phyloP scores from a whole-genome alignment of 2,329 filamentous ascomycete species.

The Ascosphaera acerosa region DNA sequence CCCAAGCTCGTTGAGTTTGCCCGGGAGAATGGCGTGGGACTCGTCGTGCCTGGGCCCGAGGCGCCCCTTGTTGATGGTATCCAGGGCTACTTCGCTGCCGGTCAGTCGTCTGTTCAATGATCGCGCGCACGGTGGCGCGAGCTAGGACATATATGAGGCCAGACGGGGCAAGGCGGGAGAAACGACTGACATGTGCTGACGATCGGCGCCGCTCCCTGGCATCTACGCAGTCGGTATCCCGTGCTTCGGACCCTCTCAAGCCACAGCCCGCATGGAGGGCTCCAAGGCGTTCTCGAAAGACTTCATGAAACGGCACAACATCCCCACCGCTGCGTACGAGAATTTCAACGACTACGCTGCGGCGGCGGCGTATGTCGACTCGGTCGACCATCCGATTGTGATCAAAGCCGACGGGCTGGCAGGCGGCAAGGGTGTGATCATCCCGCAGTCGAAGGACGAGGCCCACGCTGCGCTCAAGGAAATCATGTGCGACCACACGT shows the following conservation, averaged over 20 bases:
- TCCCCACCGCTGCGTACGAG: conserved; percentile 74
- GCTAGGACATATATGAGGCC: too few species aligned
- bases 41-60: conserved; percentile 79
- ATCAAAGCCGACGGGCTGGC: conserved; percentile 88
- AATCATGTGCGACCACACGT: conserved; percentile 76
- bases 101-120: too few species aligned
- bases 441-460: conserved; percentile 58
- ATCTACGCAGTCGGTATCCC: conserved; percentile 35
- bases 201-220: too few species aligned
- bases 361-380: conserved; percentile 49
- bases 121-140: too few species aligned
- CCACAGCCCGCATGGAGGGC: conserved; percentile 74
- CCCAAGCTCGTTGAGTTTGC: conserved; percentile 50
- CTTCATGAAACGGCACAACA: conserved; percentile 78
- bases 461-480: conserved; percentile 57
- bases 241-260: conserved; percentile 65
- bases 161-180: too few species aligned
- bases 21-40: conserved; percentile 43
- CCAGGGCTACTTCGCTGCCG: conserved; percentile 49
- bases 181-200: too few species aligned
- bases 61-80: conserved; percentile 83
- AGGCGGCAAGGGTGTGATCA: conserved; percentile 85
- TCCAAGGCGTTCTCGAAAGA: conserved; percentile 96
- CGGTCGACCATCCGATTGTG: conserved; percentile 46
- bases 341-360: conserved; percentile 61